Evolutionary conservation across 2,329 filamentous ascomycete species (phyloP).

Genomic region (Ampelomyces quisqualis): DNA sequence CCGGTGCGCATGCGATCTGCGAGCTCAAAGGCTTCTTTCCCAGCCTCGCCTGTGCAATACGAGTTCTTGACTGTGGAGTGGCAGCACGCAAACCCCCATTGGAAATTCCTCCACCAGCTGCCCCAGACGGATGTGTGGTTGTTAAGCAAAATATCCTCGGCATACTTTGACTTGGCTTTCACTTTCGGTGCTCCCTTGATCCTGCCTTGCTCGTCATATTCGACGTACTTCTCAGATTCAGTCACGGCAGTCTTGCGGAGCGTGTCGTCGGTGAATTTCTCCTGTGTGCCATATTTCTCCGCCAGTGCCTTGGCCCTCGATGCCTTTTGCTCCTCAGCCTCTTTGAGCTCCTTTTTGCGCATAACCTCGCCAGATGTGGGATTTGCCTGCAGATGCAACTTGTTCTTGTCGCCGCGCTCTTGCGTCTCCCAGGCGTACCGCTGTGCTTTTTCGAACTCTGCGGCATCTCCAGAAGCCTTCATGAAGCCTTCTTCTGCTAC

Average conservation of each 20-base stretch:
- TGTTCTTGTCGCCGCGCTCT: slow-evolving; percentile 75
- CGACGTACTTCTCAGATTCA: slow-evolving; percentile 83
- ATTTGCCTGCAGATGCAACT: slow-evolving; percentile 90
- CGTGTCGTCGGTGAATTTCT: slow-evolving; percentile 61
- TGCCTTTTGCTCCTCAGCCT: slow-evolving; percentile 67
- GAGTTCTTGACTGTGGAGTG: slow-evolving; percentile 93
- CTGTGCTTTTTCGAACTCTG: slow-evolving; percentile 87
- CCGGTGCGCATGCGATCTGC: slow-evolving; percentile 62
- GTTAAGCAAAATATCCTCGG: slow-evolving; percentile 82
- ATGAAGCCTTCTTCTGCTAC: slow-evolving; percentile 94
- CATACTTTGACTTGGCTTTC: slow-evolving; percentile 83
- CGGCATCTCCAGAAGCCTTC: slow-evolving; percentile 83
- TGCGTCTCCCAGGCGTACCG: slow-evolving; percentile 94
- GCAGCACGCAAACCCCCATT: slow-evolving; percentile 96
- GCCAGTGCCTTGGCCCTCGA: slow-evolving; percentile 69
- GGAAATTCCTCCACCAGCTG: slow-evolving; percentile 94
- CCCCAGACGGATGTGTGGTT: slow-evolving; percentile 95
- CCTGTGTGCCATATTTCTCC: slow-evolving; percentile 78
- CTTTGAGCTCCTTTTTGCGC: slow-evolving; percentile 76
- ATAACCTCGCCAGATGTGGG: slow-evolving; percentile 87
- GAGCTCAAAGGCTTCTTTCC: slow-evolving; percentile 76
- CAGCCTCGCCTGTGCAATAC: slow-evolving; percentile 92
- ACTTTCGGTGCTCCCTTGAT: slow-evolving; percentile 84
- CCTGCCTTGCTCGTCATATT: slow-evolving; percentile 87
- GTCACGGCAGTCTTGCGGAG: slow-evolving; percentile 68